A percentile compares a stretch with the other conserved stretches of the same genome.
phyloP scores from a whole-genome alignment of 1,284 basidiomycete genomes.

The Acaromyces ingoldii region DNA sequence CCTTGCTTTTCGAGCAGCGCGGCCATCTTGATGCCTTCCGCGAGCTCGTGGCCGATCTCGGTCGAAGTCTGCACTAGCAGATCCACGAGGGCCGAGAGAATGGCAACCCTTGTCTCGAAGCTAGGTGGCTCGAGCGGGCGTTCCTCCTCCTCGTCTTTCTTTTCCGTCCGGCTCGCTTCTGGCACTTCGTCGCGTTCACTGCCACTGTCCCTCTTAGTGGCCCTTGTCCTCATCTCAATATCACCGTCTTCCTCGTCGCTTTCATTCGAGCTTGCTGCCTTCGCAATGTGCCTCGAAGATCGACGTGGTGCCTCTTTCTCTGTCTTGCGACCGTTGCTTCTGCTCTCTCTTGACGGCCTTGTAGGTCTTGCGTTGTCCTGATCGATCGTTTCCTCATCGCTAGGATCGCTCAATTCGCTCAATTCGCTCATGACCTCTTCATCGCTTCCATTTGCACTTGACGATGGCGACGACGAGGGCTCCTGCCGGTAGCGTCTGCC shows the following conservation, averaged over 20 bases:
- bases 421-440: too few species aligned
- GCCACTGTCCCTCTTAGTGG: background rate
- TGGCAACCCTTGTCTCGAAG: constrained; percentile 12
- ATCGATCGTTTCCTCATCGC: too few species aligned
- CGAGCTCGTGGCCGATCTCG: constrained; percentile 8
- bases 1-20: background rate
- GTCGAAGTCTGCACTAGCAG: constrained; percentile 1
- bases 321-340: too few species aligned
- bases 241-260: background rate
- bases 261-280: background rate
- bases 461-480: too few species aligned
- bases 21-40: background rate
- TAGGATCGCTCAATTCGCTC: too few species aligned
- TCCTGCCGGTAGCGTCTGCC: too few species aligned
- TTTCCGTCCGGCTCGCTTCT: background rate
- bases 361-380: too few species aligned
- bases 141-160: background rate
- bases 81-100: constrained; percentile 6
- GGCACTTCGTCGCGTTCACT: background rate
- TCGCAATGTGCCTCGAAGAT: background rate
- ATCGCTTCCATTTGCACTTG: too few species aligned
- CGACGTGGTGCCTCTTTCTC: background rate
- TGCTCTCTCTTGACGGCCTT: too few species aligned
- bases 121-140: background rate
- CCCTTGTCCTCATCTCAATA: background rate